Base-by-base conservation (phyloP, 441 rosid genomes). In the Adansonia grandidieri region DNA sequence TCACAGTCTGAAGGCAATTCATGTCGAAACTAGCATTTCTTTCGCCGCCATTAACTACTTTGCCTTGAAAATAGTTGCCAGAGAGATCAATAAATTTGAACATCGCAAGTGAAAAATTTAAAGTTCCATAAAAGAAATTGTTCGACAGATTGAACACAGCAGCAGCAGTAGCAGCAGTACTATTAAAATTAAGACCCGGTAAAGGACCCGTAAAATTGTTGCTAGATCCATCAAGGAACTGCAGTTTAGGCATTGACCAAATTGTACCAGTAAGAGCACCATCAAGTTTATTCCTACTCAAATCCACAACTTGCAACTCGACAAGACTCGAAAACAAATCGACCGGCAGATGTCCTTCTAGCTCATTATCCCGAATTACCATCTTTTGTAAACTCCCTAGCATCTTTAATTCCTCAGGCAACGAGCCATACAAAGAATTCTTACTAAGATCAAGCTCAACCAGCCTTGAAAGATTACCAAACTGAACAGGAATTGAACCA, bases 41-140 rank as follows among this genome's bases (percentile, higher is more conserved):
- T 65, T 71, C 64, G 24, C 77, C 47, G 51, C 72, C 72, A 48
- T 78, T 77, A n/a, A 76, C 81, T 48, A 85, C 81, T 75, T 71
- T 76, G 53, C 95, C 95, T 86, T 87, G 84, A 61, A 91, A 86
- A 67, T 88, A 91, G 86, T 91, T 91, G 47, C 81, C 80, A 3
- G 92, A 87, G 66, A 91, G 82, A 80, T 91, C 93, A 71, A 86
- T 56, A 40, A 73, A 81, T 50, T 64, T 66, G 60, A 86, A 87
- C 68, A 80, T 78, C 73, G 57, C 74, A 56, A 87, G 74, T 50
- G 88, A 60, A 75, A 81, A 77, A 50, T 83, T 75, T 82, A 91
- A 77, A 75, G 61, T 57, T 48, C 95, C 90, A 74, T 89, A 88
- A 19, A 91, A 77, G 82, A 84, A 79, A 85, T 91, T 89, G 79